Evolutionary conservation across 805 yeast genomes (phyloP), one percentile per base, ranked within the genome.

Genomic region (Ogataea henricii): DNA sequence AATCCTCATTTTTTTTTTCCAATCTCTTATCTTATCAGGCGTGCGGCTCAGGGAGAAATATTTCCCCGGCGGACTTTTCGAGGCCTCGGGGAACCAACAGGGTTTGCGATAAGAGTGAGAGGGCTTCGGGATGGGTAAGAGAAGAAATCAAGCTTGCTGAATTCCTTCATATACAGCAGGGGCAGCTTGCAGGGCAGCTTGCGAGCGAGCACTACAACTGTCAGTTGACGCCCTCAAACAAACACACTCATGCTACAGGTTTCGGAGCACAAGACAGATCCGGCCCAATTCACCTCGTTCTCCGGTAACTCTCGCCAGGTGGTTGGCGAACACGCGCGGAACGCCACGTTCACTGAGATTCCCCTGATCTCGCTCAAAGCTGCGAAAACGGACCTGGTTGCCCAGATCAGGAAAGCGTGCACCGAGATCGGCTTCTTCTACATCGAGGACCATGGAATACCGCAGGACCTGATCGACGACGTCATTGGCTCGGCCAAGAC

Each of bases 361-460:
- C 55, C 57, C 3, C 6, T 54, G 14, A 51, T 54, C 14, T 54
- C 57, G 10, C 44, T 54, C 18, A 45, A 42, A n/a, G 26, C 46
- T 4, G 49, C 43, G 4, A 51, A 49, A 40, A 20, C 10, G 2
- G 35, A 45, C 21, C 29, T 54, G 29, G 49, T 49, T 6, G 30
- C 23, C 12, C 51, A 54, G 34, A 48, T 54, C 16, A 49, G 29
- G 18, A 25, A 48, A 13, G 58, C 56, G 10, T 54, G 55, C 40
- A 49, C 56, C 1, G 56, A 59, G 27, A 62, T 64, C 18, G 70
- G 69, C 2, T 66, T 66, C 47, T 60, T 66, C 55, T 64, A 64
- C 44, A 49, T 63, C 29, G 53, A 58, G 42, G 62, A 65, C 50
- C 69, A 66, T 44, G 56, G 52, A 8, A 54, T 66, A 32, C 58